Conservation (phyloP, 148 eudicot genomes). For the Rhododendron molle region DNA sequence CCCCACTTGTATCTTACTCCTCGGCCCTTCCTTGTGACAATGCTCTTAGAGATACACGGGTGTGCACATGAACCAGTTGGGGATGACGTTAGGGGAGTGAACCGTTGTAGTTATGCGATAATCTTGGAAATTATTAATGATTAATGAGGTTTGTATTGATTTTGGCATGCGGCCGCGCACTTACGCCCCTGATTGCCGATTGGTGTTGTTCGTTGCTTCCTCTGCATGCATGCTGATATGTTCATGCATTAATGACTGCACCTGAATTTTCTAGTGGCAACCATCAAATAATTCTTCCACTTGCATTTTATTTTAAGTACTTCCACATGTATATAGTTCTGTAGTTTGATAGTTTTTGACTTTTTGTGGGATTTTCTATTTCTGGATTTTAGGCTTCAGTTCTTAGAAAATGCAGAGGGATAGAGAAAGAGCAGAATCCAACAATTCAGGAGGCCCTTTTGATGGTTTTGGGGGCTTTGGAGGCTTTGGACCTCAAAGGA, state of each 20-base stretch:
- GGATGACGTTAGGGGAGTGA: neutral
- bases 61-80: neutral
- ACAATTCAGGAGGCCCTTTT: conserved; percentile 21
- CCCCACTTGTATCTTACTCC: too few relatives aligned
- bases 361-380: neutral
- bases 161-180: neutral
- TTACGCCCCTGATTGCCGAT: neutral
- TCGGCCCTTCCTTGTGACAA: neutral
- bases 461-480: conserved; percentile 38
- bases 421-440: conserved; percentile 36
- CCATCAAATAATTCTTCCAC: neutral
- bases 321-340: neutral
- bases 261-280: neutral
- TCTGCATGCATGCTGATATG: neutral
- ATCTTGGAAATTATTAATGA: neutral
- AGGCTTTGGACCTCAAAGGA: conserved; percentile 33
- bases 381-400: conserved; percentile 1
- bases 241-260: neutral
- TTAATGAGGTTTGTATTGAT: neutral
- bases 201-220: neutral
- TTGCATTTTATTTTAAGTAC: neutral
- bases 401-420: conserved; percentile 33
- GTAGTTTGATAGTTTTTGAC: neutral
- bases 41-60: neutral
- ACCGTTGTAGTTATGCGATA: neutral